Conservation (phyloP, 2,329 filamentous ascomycete genomes). For the Corynespora cassiicola region DNA sequence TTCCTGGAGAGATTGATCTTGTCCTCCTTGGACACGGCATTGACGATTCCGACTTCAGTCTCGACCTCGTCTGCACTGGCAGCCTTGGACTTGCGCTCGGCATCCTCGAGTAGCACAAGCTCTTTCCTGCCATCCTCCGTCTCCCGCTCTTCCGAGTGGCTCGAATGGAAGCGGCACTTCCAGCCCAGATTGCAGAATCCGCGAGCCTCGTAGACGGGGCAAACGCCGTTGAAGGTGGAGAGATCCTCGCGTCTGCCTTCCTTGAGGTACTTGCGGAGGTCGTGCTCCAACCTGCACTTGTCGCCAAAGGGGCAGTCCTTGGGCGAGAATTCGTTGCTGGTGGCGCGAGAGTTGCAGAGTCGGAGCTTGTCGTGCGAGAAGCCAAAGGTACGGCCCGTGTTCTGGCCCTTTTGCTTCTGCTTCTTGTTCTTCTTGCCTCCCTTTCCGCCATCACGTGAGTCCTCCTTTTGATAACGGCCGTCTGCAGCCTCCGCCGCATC, state of each 20-base stretch:
- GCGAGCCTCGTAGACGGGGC: slow-evolving; percentile 78
- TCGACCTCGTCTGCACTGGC: slow-evolving; percentile 49
- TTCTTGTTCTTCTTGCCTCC: slow-evolving; percentile 53
- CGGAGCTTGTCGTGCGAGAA: slow-evolving; percentile 77
- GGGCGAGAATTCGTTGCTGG: slow-evolving; percentile 81
- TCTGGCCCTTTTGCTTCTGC: slow-evolving; percentile 77
- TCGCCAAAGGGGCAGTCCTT: slow-evolving; percentile 76
- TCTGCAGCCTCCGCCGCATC: slow-evolving; percentile 66
- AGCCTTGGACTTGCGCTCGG: slow-evolving; percentile 53
- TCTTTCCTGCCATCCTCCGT: slow-evolving; percentile 83
- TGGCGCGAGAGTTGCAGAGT: slow-evolving; percentile 77
- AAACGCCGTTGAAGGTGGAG: slow-evolving; percentile 75
- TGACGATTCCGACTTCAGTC: slow-evolving; percentile 71
- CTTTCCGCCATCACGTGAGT: slow-evolving; percentile 37
- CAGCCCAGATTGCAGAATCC: slow-evolving; percentile 85
- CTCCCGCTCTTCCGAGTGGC: slow-evolving; percentile 83
- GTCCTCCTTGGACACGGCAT: slow-evolving; percentile 71
- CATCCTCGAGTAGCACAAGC: slow-evolving; percentile 71
- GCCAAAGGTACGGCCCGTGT: slow-evolving; percentile 82
- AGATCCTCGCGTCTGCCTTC: slow-evolving; percentile 84
- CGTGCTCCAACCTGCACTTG: slow-evolving; percentile 81
- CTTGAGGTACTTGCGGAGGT: slow-evolving; percentile 83
- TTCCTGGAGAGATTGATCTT: slow-evolving; percentile 80
- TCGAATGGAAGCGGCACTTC: slow-evolving; percentile 91
- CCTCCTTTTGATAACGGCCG: slow-evolving; percentile 50